phyloP scores from a whole-genome alignment of 2,329 filamentous ascomycete genomes.

The Gliomastix tumulicola region DNA sequence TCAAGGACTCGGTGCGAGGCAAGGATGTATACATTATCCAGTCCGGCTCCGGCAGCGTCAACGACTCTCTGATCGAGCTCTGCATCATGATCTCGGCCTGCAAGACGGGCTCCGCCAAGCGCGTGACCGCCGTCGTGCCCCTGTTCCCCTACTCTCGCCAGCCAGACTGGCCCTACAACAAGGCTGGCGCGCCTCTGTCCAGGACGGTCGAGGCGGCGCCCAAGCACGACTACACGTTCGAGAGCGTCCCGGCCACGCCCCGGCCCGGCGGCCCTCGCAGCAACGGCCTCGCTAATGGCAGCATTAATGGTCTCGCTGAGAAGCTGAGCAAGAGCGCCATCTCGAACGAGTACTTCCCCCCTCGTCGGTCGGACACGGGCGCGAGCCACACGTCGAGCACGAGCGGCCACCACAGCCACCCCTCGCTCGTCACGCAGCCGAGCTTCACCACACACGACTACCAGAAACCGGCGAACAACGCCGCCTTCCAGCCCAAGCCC shows the following conservation, averaged over 20 bases:
- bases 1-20: conserved; percentile 90
- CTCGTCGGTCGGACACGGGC: conserved; percentile 25
- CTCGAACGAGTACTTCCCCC: conserved; percentile 28
- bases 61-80: conserved; percentile 93
- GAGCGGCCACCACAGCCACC: conserved; percentile 24
- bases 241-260: conserved; percentile 85
- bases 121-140: conserved; percentile 89
- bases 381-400: conserved; percentile 23
- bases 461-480: conserved; percentile 48
- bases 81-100: conserved; percentile 98
- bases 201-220: conserved; percentile 39
- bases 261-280: conserved; percentile 64
- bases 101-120: conserved; percentile 85
- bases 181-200: conserved; percentile 79
- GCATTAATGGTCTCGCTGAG: conserved; percentile 62
- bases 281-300: conserved; percentile 57
- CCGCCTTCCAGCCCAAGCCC: conserved; percentile 68
- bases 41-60: conserved; percentile 85
- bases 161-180: conserved; percentile 95
- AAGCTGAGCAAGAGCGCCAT: conserved; percentile 63
- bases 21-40: conserved; percentile 99
- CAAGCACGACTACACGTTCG: conserved; percentile 72
- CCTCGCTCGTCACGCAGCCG: conserved; percentile 33
- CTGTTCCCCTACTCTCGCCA: conserved; percentile 96
- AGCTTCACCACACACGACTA: conserved; percentile 60